phyloP scores from a whole-genome alignment of 1,284 basidiomycete genomes.

The Apiotrichum brassicae region DNA sequence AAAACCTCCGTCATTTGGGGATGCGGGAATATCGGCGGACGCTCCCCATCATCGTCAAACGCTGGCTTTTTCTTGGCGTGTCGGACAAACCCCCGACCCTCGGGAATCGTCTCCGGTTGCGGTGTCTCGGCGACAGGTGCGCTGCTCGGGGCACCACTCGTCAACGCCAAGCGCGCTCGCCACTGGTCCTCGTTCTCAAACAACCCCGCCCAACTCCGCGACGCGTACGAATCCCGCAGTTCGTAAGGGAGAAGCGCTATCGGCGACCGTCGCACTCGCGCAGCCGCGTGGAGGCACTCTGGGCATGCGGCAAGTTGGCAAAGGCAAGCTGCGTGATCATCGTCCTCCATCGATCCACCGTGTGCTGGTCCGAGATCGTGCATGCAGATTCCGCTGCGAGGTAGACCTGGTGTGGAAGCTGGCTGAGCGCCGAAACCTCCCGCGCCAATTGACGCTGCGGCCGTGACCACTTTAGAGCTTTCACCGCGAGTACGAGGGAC shows the following conservation, averaged over 20 bases:
- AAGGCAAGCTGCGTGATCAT: conserved; percentile 38
- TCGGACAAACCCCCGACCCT: conserved; percentile 36
- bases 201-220: conserved; percentile 30
- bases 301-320: conserved; percentile 40
- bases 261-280: conserved; percentile 28
- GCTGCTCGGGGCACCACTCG: background rate
- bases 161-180: conserved; percentile 8
- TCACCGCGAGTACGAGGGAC: conserved; percentile 12
- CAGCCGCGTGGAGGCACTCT: conserved; percentile 29
- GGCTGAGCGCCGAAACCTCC: conserved; percentile 18
- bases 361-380: conserved; percentile 21
- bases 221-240: conserved; percentile 16
- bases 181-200: conserved; percentile 33
- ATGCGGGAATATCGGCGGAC: conserved; percentile 37
- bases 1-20: conserved; percentile 48
- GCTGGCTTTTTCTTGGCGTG: conserved; percentile 21
- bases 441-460: conserved; percentile 15
- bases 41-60: background rate
- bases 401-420: conserved; percentile 9
- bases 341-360: conserved; percentile 13
- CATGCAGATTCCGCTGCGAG: conserved; percentile 17
- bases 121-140: background rate
- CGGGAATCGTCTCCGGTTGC: conserved; percentile 18
- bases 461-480: conserved; percentile 11
- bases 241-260: conserved; percentile 33